phyloP scores from a whole-genome alignment of 306 rosid genomes.

The Fragaria vesca region DNA sequence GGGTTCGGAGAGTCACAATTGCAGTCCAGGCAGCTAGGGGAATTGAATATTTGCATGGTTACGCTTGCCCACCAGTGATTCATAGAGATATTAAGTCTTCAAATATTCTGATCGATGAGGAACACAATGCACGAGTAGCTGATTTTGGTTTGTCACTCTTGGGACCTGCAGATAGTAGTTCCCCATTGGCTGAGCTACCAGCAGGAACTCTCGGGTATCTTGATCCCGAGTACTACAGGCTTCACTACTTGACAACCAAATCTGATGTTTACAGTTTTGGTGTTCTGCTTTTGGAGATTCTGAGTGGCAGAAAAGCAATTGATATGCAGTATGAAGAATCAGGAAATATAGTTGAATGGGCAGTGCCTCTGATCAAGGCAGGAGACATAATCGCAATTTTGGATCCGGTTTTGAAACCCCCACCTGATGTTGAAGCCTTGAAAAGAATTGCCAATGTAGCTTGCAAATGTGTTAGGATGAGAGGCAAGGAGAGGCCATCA shows the following conservation, averaged over 20 bases:
- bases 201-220: conserved; percentile 98
- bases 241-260: conserved; percentile 93
- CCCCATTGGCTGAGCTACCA: conserved; percentile 86
- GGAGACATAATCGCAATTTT: conserved; percentile 55
- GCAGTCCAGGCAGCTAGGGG: conserved; percentile 98
- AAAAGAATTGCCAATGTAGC: conserved; percentile 92
- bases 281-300: conserved; percentile 74
- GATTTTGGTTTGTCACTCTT: conserved; percentile 85
- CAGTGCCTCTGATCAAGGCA: conserved; percentile 76
- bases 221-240: conserved; percentile 95
- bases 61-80: conserved; percentile 87
- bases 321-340: conserved; percentile 90
- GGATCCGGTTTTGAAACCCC: conserved; percentile 70
- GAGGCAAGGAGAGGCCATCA: conserved; percentile 95
- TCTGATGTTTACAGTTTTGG: conserved; percentile 97
- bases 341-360: conserved; percentile 89
- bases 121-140: conserved; percentile 91
- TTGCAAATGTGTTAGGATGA: conserved; percentile 90
- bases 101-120: conserved; percentile 94
- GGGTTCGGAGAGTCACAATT: conserved; percentile 86
- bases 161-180: conserved; percentile 84
- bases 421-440: conserved; percentile 75
- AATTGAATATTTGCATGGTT: conserved; percentile 81
- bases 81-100: conserved; percentile 93
- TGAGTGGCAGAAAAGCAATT: conserved; percentile 93